Percentiles rank a stretch among this genome's conserved stretches.
Conservation (phyloP, 2,329 filamentous ascomycete genomes). For the Drechslerella coelobrocha region DNA sequence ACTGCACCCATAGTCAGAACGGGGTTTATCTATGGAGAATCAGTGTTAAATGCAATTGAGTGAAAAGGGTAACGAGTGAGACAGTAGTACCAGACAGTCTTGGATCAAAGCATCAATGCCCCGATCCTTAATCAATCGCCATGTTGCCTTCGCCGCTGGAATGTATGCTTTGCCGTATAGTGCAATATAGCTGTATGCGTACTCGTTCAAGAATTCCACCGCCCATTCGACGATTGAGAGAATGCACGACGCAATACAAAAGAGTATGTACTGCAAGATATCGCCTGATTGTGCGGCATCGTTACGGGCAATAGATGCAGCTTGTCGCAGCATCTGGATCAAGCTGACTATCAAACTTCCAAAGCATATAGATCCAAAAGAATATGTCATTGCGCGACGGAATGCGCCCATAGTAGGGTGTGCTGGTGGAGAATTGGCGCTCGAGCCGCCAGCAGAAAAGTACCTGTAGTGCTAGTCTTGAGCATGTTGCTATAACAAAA, state of each 20-base stretch:
- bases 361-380: conserved; percentile 87
- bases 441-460: conserved; percentile 70
- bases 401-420: conserved; percentile 83
- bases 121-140: conserved; percentile 87
- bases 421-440: conserved; percentile 69
- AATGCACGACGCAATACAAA: conserved; percentile 78
- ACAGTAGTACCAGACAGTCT: conserved; percentile 69
- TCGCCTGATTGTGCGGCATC: conserved; percentile 72
- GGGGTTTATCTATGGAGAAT: conserved; percentile 59
- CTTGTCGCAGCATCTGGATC: conserved; percentile 81
- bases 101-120: conserved; percentile 90
- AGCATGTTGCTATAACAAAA: conserved; percentile 17
- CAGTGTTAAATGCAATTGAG: neutral
- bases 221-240: conserved; percentile 83
- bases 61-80: neutral
- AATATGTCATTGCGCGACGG: conserved; percentile 82
- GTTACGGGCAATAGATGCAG: conserved; percentile 78
- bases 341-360: conserved; percentile 86
- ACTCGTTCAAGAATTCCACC: conserved; percentile 86
- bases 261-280: conserved; percentile 69
- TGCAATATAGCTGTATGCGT: conserved; percentile 90
- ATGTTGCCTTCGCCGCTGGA: conserved; percentile 84
- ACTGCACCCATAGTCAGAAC: conserved; percentile 76
- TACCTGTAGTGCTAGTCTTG: conserved; percentile 61
- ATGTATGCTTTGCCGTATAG: conserved; percentile 91